Percentiles rank a stretch among this genome's conserved stretches.
These are phyloP conservation scores for Thielaviopsis ethacetica DNA, from an alignment of 2,329 filamentous ascomycete genomes.

Conservation along the genomic window DNA sequence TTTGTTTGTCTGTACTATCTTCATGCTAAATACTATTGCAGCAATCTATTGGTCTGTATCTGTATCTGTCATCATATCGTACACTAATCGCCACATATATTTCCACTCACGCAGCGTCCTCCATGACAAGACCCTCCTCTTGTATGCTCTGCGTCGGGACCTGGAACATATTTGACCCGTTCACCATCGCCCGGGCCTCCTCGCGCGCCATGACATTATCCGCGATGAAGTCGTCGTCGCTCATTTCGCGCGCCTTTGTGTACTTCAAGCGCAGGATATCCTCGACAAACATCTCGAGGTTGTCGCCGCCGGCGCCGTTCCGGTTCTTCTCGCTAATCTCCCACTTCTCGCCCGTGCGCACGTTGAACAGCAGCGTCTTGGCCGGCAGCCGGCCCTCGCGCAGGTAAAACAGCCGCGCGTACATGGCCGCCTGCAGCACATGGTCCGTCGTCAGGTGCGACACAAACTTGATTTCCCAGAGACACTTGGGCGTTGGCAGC, in stretches of 20 bases:
- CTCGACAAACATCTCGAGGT: constrained; percentile 11
- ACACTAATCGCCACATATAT: background rate
- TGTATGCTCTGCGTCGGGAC: background rate
- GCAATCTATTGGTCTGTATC: no score
- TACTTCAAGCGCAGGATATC: constrained; percentile 14
- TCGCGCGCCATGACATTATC: background rate
- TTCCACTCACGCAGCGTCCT: background rate
- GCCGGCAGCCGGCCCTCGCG: constrained; percentile 10
- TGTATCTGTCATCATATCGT: background rate
- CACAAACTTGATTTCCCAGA: constrained; percentile 21
- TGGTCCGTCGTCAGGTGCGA: constrained; percentile 15
- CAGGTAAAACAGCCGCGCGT: constrained; percentile 15
- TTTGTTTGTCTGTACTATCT: no score
- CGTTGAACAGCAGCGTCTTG: constrained; percentile 16
- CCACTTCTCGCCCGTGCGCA: constrained; percentile 16
- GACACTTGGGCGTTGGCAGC: background rate
- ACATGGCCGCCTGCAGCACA: constrained; percentile 16
- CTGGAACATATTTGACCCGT: background rate
- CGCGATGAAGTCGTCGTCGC: constrained; percentile 12
- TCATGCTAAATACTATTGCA: no score
- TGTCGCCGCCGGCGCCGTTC: background rate
- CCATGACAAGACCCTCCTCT: background rate
- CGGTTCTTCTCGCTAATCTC: constrained; percentile 12
- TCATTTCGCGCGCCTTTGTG: constrained; percentile 3
- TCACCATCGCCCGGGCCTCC: background rate